Evolutionary conservation across 371 early-diverging fungal species (phyloP).

Genomic region (Saksenaea oblongispora): DNA sequence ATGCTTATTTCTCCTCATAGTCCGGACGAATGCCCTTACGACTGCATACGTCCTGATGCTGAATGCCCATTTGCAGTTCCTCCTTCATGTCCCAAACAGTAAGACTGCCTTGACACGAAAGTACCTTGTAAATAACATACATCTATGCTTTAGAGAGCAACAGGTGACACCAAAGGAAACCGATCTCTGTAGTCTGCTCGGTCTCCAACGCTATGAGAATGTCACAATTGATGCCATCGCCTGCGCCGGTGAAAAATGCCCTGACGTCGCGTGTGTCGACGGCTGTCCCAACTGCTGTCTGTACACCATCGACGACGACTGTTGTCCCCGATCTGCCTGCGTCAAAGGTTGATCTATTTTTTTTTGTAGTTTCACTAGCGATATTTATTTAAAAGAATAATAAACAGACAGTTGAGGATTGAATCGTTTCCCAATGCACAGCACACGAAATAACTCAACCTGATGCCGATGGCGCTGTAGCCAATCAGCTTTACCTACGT

Average conservation of each 20-base stretch:
- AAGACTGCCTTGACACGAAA: not conserved
- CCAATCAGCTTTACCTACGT: too few relatives aligned
- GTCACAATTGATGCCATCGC: not conserved
- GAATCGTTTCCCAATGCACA: too few relatives aligned
- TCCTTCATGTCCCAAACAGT: slow-evolving; percentile 3
- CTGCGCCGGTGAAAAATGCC: not conserved
- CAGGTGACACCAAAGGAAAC: not conserved
- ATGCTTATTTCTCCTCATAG: not conserved
- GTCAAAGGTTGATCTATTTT: not conserved
- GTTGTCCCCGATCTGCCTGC: not conserved
- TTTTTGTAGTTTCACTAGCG: too few relatives aligned
- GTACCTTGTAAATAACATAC: not conserved
- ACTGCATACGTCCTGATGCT: slow-evolving; percentile 16
- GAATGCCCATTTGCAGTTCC: slow-evolving; percentile 13
- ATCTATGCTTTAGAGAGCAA: not conserved
- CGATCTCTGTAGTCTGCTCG: not conserved
- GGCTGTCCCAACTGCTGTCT: slow-evolving; percentile 1
- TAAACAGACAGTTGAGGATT: too few relatives aligned
- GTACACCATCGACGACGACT: not conserved
- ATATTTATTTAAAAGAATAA: too few relatives aligned
- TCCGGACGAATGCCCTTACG: slow-evolving; percentile 15
- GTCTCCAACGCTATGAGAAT: not conserved
- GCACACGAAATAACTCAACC: too few relatives aligned
- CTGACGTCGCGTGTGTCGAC: not conserved
- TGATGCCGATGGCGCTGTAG: too few relatives aligned